Base-by-base conservation (phyloP, 2,329 filamentous ascomycete genomes). In the Aureobasidium melanogenum region DNA sequence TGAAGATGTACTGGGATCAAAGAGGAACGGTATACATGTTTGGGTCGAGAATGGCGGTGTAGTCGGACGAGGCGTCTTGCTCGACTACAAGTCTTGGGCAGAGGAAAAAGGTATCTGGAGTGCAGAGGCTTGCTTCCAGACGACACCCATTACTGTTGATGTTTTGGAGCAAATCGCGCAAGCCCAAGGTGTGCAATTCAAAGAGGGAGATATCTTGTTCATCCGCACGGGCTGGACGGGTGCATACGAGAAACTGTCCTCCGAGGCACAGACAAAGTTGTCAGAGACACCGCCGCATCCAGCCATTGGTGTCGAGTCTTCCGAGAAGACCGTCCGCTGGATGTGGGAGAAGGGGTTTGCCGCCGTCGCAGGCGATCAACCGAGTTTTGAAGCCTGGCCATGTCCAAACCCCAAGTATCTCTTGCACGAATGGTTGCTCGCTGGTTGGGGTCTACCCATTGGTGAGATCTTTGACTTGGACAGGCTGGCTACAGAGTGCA, bases 361-460 rank as follows among this genome's bases (percentile, higher is more conserved):
- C 0, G 84, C 82, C 0, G 85, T 87, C 1, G 84, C 81, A 0
- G 83, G 84, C 0, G 87, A 90, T 67, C 75, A 79, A 17, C 82
- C 80, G n/a, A 77, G 80, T 0, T 88, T 89, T 63, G 87, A 90
- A 73, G 79, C 81, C 0, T 82, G 83, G 72, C 84, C 85, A 8
- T 46, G 41, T 30, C 66, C 64, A 70, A 41, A 70, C 68, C 39
- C 72, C 71, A 66, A 70, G 69, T 62, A 61, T n/a, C 5, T 46
- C n/a, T 46, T 65, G 62, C 64, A 67, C 57, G 61, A 66, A 30
- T 64, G 61, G 38, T 50, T 63, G 28, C 60, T 69, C 10, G 64
- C 64, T 30, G 65, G 65, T 10, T 68, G 65, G 66, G 66, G 67
- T 5, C 46, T 67, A 24, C 67, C 67, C 4, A 67, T 68, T 17